Conservation (phyloP, 1,284 basidiomycete genomes). For the Grifola frondosa region DNA sequence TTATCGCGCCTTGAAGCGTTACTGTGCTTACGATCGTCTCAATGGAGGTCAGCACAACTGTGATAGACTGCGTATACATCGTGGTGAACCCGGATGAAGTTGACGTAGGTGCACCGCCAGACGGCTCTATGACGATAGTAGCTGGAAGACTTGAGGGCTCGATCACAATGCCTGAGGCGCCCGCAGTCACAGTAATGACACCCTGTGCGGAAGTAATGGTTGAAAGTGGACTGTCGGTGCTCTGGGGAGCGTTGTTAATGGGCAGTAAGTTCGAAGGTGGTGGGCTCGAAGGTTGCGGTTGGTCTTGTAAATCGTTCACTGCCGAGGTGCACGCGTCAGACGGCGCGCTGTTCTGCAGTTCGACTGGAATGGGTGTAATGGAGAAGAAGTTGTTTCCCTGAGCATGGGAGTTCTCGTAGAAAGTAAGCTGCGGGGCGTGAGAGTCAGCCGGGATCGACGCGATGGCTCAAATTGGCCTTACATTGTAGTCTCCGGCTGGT, state of each 20-base stretch:
- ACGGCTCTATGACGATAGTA: constrained; percentile 19
- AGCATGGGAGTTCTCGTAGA: constrained; percentile 46
- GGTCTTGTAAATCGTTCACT: constrained; percentile 35
- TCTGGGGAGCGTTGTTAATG: constrained; percentile 1
- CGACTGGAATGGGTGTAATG: constrained; percentile 45
- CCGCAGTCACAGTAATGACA: constrained; percentile 15
- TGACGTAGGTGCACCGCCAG: constrained; percentile 15
- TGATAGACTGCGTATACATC: constrained; percentile 24
- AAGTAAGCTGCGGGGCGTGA: constrained; percentile 39
- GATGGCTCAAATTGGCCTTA: constrained; percentile 24
- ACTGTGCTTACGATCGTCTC: constrained; percentile 29
- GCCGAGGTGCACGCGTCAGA: constrained; percentile 29
- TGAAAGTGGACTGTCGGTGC: neutral
- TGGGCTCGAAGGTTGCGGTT: constrained; percentile 35
- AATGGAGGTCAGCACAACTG: constrained; percentile 27
- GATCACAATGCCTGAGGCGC: constrained; percentile 15
- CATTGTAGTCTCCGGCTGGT: constrained; percentile 49
- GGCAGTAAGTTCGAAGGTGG: constrained; percentile 16
- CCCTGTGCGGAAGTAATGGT: neutral
- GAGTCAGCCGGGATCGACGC: neutral
- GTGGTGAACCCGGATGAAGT: constrained; percentile 16
- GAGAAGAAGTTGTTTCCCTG: constrained; percentile 38
- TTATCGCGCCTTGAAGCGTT: constrained; percentile 22
- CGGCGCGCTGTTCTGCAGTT: constrained; percentile 35
- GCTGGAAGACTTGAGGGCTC: constrained; percentile 11